phyloP scores from a whole-genome alignment of 1,284 basidiomycete genomes.

The Sanguinoderma infundibulare region DNA sequence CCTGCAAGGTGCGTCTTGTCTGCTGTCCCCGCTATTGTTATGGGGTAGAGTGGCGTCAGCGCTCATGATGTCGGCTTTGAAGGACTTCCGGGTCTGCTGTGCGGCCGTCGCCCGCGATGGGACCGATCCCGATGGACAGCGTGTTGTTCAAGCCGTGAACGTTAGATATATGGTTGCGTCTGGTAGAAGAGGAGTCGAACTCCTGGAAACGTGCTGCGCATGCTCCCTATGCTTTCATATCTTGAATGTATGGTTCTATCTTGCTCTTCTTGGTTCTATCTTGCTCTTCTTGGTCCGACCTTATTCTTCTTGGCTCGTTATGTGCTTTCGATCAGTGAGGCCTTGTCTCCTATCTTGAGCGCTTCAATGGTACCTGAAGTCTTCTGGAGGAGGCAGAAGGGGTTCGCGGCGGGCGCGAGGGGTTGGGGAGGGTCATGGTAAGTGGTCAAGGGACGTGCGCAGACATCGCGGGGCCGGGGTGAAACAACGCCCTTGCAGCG shows the following conservation, averaged over 20 bases:
- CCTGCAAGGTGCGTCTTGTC: conserved; percentile 24
- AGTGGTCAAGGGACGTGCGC: background rate
- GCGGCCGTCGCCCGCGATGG: conserved; percentile 19
- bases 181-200: background rate
- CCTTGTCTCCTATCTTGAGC: background rate
- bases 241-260: background rate
- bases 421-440: background rate
- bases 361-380: background rate
- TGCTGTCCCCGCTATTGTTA: background rate
- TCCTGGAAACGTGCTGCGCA: background rate
- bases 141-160: conserved; percentile 13
- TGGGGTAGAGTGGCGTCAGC: background rate
- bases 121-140: conserved; percentile 12
- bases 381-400: background rate
- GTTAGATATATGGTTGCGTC: background rate
- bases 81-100: conserved; percentile 4
- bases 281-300: background rate
- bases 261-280: background rate
- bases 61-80: background rate
- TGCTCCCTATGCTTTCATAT: background rate
- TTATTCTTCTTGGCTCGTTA: background rate
- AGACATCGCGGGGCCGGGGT: background rate
- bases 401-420: background rate
- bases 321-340: no score
- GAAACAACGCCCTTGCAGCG: background rate